Evolutionary conservation across 1,139 yeast genomes (phyloP).

Genomic region (Candida glucosophila): DNA sequence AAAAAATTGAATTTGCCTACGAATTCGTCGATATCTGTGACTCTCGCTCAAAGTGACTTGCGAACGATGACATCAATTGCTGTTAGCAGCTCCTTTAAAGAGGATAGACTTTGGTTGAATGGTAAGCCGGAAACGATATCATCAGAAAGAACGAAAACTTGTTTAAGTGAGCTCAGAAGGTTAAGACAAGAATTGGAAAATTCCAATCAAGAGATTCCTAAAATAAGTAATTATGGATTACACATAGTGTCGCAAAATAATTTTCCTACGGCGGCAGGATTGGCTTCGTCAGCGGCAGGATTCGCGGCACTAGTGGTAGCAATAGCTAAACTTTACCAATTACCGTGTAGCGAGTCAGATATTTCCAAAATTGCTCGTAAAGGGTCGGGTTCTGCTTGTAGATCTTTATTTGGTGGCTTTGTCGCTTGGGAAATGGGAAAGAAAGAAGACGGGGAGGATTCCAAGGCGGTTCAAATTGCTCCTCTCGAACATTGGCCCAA

Average conservation of each 20-base stretch:
- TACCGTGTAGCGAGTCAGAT: constrained; percentile 76
- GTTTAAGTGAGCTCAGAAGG: constrained; percentile 65
- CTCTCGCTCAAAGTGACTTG: constrained; percentile 81
- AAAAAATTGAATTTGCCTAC: constrained; percentile 83
- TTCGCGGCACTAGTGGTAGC: constrained; percentile 92
- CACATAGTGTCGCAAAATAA: constrained; percentile 90
- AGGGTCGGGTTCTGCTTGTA: constrained; percentile 97
- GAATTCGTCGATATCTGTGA: constrained; percentile 89
- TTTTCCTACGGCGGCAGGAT: constrained; percentile 98
- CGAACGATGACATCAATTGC: constrained; percentile 88
- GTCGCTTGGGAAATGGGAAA: constrained; percentile 99
- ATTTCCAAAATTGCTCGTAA: constrained; percentile 91
- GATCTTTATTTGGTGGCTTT: constrained; percentile 93
- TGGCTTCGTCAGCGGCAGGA: constrained; percentile 97
- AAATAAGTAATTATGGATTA: constrained; percentile 55
- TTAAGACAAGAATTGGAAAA: constrained; percentile 53
- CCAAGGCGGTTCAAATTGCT: constrained; percentile 88
- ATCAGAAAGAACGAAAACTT: constrained; percentile 69
- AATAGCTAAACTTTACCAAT: constrained; percentile 69
- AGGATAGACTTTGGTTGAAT: constrained; percentile 77
- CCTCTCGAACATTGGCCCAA: constrained; percentile 83
- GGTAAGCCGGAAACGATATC: constrained; percentile 61
- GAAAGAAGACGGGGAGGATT: constrained; percentile 67
- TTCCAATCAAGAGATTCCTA: constrained; percentile 42
- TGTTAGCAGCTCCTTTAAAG: constrained; percentile 44